Evolutionary conservation across 2,329 filamentous ascomycete species (phyloP).

Genomic region (Bipolaris sorokiniana): DNA sequence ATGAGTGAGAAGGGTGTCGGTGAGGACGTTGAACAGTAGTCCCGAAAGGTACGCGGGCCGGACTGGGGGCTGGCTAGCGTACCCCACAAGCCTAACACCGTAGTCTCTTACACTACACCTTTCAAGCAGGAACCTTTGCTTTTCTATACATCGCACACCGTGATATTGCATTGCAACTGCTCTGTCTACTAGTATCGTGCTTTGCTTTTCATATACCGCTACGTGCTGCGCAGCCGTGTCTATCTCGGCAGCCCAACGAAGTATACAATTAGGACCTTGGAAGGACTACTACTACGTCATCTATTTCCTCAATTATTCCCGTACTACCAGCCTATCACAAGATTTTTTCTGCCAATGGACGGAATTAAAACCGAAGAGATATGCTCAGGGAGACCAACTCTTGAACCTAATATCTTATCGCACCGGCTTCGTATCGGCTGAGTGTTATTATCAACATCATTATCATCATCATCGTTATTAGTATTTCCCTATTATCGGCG

Average conservation of each 20-base stretch:
- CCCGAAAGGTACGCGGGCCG: conserved; percentile 1
- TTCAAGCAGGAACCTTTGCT: neutral
- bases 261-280: too few relatives aligned
- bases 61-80: conserved; percentile 7
- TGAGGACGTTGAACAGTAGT: conserved; percentile 3
- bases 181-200: neutral
- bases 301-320: too few relatives aligned
- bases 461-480: neutral
- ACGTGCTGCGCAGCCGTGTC: neutral
- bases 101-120: neutral
- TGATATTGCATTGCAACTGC: neutral
- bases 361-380: neutral
- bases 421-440: neutral
- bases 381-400: neutral
- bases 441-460: neutral
- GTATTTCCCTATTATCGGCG: neutral
- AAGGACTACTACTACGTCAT: too few relatives aligned
- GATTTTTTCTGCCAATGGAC: too few relatives aligned
- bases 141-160: neutral
- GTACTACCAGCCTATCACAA: too few relatives aligned
- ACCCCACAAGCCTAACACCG: conserved; percentile 1
- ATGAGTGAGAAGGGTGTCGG: conserved; percentile 7
- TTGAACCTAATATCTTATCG: neutral
- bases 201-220: neutral
- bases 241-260: too few relatives aligned